Base-by-base conservation (phyloP, 129 eudicot species). In the Chrysanthemum seticuspe region DNA sequence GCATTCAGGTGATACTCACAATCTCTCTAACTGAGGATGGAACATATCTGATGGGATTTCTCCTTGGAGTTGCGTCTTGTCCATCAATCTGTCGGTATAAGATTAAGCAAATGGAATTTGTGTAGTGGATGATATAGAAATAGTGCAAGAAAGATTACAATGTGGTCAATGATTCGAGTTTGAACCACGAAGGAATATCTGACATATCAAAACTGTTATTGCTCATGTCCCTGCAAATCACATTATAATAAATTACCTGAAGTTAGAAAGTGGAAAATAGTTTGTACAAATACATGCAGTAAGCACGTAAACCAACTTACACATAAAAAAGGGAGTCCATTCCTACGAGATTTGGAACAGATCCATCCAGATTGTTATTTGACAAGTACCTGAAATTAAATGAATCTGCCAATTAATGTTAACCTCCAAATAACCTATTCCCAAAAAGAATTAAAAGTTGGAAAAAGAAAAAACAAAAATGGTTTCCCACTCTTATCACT, bases 161-260 rank as follows among this genome's bases (percentile, higher is more conserved):
- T 86, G 99, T 90, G 12, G 85, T 95, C 85, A 95, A 75, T 62
- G 90, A 76, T 71, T 61, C 85, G 70, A 86, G 77, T 74, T 89
- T 65, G 64, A 95, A 76, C 99, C 96, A 95, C 60, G 73, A 6
- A 55, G 98, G 98, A 81, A 81, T 76, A 51, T 73, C 75, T 50
- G 97, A 76, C 34, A 75, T 62, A 19, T 68, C 73, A 29, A 94
- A 94, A 76, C 87, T 89, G 56, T 94, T 94, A 66, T 94, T 94
- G 89, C 98, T 90, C 97, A 94, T 76, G 77, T 90, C 98, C 97
- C 98, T 94, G 93, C 73, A 85, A 76, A 79, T 69, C 14, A 27
- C 31, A 65, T 73, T 6, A 48, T 72, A 64, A 80, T 84, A 63
- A 76, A 34, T 71, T 65, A 69, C 11, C 2, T 15, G 6, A 51